Conservation (phyloP, 495 filamentous ascomycete species). For the Evernia prunastri region DNA sequence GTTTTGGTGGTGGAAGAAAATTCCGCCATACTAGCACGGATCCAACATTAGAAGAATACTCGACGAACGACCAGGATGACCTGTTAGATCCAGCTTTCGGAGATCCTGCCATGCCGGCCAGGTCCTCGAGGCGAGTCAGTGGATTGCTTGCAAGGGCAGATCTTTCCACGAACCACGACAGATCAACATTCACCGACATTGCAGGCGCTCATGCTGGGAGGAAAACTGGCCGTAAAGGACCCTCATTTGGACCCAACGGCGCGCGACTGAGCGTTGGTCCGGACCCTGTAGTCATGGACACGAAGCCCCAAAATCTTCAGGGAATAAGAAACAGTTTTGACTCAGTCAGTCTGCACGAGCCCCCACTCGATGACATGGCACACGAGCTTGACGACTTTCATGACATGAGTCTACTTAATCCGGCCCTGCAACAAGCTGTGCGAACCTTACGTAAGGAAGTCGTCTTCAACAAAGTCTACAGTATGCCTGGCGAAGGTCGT, state of each 20-base stretch:
- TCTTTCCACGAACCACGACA: conserved; percentile 68
- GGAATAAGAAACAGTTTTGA: conserved; percentile 34
- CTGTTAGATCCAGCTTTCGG: conserved; percentile 78
- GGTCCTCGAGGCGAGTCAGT: conserved; percentile 81
- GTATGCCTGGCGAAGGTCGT: conserved; percentile 52
- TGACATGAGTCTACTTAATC: conserved; percentile 60
- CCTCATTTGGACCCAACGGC: conserved; percentile 69
- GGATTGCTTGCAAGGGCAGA: conserved; percentile 89
- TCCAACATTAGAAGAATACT: conserved; percentile 36
- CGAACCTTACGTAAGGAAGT: conserved; percentile 69
- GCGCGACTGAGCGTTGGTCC: conserved; percentile 54
- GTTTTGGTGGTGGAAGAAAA: conserved; percentile 48
- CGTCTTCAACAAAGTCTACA: conserved; percentile 64
- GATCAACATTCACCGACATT: conserved; percentile 66
- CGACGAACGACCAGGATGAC: conserved; percentile 48
- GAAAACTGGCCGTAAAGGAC: conserved; percentile 49
- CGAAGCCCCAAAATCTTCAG: conserved; percentile 32
- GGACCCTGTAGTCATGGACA: conserved; percentile 33
- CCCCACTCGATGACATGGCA: conserved; percentile 63
- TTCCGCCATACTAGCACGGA: conserved; percentile 32
- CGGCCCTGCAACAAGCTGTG: conserved; percentile 63
- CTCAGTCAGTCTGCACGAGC: conserved; percentile 53
- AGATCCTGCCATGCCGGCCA: conserved; percentile 55
- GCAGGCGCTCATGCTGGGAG: conserved; percentile 43
- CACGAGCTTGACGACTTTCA: conserved; percentile 61